These are phyloP conservation scores for Syzygium grande DNA, from an alignment of 345 rosid genomes.

Conservation along the genomic window DNA sequence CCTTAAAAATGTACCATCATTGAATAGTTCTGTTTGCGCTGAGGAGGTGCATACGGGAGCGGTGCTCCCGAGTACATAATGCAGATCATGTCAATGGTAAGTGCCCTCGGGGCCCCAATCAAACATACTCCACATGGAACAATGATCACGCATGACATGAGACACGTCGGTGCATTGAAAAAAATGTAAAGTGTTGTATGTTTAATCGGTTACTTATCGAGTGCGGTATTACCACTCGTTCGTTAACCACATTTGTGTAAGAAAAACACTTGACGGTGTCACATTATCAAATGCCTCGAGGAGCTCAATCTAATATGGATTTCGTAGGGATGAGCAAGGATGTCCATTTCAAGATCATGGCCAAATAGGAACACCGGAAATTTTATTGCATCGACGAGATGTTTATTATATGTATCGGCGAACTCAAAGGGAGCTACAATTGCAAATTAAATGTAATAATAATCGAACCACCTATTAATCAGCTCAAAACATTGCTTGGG, in stretches of 20 bases:
- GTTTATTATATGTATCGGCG: not conserved
- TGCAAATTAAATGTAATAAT: not conserved
- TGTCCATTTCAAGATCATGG: not conserved
- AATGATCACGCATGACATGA: not conserved
- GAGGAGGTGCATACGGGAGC: not conserved
- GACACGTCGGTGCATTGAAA: not conserved
- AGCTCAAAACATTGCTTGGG: not conserved
- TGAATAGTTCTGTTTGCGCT: accelerated
- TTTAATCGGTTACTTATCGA: not conserved
- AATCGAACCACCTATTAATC: not conserved
- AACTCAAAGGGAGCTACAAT: not conserved
- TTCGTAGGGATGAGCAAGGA: not conserved
- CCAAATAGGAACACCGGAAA: not conserved
- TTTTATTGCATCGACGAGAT: not conserved
- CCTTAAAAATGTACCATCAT: not conserved
- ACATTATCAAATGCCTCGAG: not conserved
- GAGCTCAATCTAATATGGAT: not conserved
- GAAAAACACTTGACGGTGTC: not conserved
- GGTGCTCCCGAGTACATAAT: not conserved
- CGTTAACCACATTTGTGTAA: not conserved
- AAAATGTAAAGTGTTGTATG: not conserved
- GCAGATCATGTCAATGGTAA: not conserved
- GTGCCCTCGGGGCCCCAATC: not conserved
- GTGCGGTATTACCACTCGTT: not conserved
- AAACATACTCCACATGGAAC: not conserved